Percentiles rank a stretch among this genome's conserved stretches.
Conservation (phyloP, 352 stramenopile genomes). For the Globisporangium spinosum region DNA sequence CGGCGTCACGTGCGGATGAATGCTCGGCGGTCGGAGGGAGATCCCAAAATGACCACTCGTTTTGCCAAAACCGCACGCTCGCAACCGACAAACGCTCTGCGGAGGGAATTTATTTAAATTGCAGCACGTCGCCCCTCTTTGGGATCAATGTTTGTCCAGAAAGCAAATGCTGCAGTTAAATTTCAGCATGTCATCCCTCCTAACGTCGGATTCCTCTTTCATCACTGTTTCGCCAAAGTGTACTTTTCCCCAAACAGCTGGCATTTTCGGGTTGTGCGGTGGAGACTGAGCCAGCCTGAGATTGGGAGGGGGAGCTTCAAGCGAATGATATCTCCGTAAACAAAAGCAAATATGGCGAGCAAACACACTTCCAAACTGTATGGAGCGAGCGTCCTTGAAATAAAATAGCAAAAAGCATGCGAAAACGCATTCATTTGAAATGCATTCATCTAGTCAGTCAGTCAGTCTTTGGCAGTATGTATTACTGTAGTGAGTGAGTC, state of each 20-base stretch:
- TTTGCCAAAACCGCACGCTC: slow-evolving; percentile 8
- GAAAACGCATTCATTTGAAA: neutral
- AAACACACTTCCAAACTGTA: neutral
- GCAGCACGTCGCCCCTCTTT: slow-evolving; percentile 22
- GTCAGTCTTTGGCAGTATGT: neutral
- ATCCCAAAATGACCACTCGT: slow-evolving; percentile 80
- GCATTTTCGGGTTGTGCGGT: slow-evolving; percentile 10
- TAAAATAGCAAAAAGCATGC: neutral
- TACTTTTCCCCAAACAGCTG: neutral
- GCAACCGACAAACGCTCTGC: neutral
- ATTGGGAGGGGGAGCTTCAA: slow-evolving; percentile 2
- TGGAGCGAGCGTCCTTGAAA: neutral
- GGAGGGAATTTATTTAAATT: slow-evolving; percentile 19
- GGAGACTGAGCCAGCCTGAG: slow-evolving; percentile 1
- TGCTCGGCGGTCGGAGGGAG: slow-evolving; percentile 39
- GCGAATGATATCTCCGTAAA: slow-evolving; percentile 11
- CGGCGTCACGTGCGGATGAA: slow-evolving; percentile 9
- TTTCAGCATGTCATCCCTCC: slow-evolving; percentile 10
- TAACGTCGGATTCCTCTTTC: slow-evolving; percentile 14
- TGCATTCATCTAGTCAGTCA: neutral
- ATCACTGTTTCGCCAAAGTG: neutral
- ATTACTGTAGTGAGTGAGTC: neutral
- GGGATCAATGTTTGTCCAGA: neutral
- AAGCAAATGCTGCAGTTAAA: neutral
- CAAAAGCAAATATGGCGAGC: slow-evolving; percentile 2